These are phyloP conservation scores for Linum usitatissimum DNA, from an alignment of 345 rosid genomes.

Conservation along the genomic window DNA sequence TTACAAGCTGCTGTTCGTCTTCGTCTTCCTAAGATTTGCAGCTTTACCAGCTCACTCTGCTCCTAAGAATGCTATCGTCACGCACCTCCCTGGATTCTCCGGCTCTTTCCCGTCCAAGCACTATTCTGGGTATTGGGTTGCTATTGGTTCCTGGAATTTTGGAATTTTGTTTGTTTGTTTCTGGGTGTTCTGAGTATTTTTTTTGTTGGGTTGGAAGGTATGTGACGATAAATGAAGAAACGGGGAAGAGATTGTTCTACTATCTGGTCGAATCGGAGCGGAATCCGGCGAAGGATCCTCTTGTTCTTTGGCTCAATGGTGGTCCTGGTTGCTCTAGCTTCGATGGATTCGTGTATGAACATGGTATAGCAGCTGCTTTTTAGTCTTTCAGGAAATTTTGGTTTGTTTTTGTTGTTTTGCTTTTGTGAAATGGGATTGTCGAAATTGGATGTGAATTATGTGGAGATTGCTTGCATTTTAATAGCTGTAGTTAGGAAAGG, in stretches of 20 bases:
- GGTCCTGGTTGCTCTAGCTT: conserved; percentile 98
- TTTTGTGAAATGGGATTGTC: not conserved
- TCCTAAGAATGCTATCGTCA: conserved; percentile 44
- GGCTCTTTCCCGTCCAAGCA: conserved; percentile 67
- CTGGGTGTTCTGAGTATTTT: conserved; percentile 5
- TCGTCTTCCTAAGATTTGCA: conserved; percentile 15
- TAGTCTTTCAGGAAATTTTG: too few species aligned
- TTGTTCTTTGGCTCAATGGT: conserved; percentile 91
- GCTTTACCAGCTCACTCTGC: conserved; percentile 26
- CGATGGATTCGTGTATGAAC: conserved; percentile 80
- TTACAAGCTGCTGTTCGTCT: conserved; percentile 4
- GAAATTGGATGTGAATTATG: not conserved
- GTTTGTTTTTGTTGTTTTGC: not conserved
- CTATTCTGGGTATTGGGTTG: conserved; percentile 53
- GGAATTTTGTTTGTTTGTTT: not conserved
- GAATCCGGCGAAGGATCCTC: conserved; percentile 57
- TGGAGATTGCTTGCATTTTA: not conserved
- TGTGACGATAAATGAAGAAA: conserved; percentile 42
- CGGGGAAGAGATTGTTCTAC: conserved; percentile 54
- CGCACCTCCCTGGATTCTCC: conserved; percentile 56
- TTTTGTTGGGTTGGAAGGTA: conserved; percentile 33
- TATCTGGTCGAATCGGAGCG: conserved; percentile 72
- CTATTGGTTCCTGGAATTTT: not conserved
- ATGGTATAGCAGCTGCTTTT: conserved; percentile 30
- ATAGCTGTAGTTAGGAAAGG: too few species aligned